A percentile compares a stretch with the other conserved stretches of the same genome.
Conservation (phyloP, 2,329 filamentous ascomycete genomes). For the Penicillium sp. region DNA sequence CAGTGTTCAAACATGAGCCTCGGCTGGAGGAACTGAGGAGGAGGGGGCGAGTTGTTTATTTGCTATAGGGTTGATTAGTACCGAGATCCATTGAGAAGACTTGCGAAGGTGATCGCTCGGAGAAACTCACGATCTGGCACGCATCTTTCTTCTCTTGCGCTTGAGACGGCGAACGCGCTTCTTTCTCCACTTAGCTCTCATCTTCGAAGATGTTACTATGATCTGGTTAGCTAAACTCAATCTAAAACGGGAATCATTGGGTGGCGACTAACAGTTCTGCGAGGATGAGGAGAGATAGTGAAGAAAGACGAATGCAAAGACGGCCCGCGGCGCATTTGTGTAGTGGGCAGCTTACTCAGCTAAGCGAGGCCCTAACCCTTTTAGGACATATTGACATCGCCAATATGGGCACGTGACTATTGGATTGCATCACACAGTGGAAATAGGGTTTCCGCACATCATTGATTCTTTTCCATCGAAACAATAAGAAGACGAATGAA, state of each 20-base stretch:
- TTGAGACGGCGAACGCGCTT: constrained; percentile 99
- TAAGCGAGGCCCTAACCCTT: constrained; percentile 22
- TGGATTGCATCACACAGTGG: constrained; percentile 18
- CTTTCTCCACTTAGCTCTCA: constrained; percentile 99
- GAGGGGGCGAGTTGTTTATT: constrained; percentile 65
- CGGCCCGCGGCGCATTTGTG: constrained; percentile 40
- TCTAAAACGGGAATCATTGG: background rate
- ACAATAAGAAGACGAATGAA: constrained; percentile 1
- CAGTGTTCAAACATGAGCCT: constrained; percentile 39
- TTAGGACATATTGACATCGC: constrained; percentile 5
- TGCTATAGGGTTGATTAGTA: constrained; percentile 51
- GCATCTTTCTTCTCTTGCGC: constrained; percentile 99
- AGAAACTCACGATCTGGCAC: constrained; percentile 82
- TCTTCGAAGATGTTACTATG: constrained; percentile 48
- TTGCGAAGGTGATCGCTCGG: background rate
- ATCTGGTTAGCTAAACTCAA: constrained; percentile 18
- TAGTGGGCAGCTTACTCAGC: constrained; percentile 44
- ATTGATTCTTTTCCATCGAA: constrained; percentile 4
- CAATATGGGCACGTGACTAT: constrained; percentile 13
- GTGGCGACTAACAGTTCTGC: constrained; percentile 42
- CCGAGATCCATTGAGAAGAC: background rate
- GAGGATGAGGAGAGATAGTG: constrained; percentile 46
- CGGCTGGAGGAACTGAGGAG: constrained; percentile 50
- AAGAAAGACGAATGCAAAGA: constrained; percentile 35
- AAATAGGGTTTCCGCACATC: constrained; percentile 17